Base-by-base conservation (phyloP, 2,329 filamentous ascomycete genomes). In the Cladobotryum mycophilum region DNA sequence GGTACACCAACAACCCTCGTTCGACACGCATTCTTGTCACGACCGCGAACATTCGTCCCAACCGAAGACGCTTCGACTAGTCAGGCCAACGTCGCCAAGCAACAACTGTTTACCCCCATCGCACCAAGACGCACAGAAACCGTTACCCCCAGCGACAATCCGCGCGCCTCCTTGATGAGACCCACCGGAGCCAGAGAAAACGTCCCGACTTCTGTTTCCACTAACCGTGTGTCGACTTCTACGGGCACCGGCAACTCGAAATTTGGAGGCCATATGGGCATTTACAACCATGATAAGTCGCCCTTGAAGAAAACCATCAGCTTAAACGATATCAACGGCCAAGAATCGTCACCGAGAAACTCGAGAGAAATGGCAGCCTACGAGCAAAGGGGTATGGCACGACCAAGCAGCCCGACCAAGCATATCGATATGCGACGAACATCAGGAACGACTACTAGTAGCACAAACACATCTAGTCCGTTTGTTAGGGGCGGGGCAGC, bases 41-140 rank as follows among this genome's bases (percentile, higher is more conserved):
- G 90, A 52, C 86, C 89, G 4, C 96, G 96, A 64, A 84, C 86
- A 1, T 82, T 89, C 58, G 78, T 89, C 56, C 83, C 91, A 59
- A 84, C 86, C 0, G 83, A 91, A 43, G 61, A 65, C 18, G 44
- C 64, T 30, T 66, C 63, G 45, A 65, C 60, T 55, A 65, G 62
- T 56, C 54, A 63, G 45, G 70, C 58, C 62, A 74, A 61, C 55
- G 59, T 62, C 56, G 64, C 70, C 68, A 67, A 61, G 49, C 65
- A 70, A 42, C 70, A 67, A 58, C 63, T 71, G 58, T 75, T 72
- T 60, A 76, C 73, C 2, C 75, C 65, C 4, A 57, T 61, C 8
- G 57, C 56, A 8, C 55, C 63, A 33, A 61, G 65, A 18, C 64
- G 61, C 17, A 60, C 63, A 11, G 73, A 76, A 17, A 48, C 64